Evolutionary conservation across 2,329 filamentous ascomycete species (phyloP), one percentile per base, ranked within the genome.

Genomic region (Cyclaneusma minus): DNA sequence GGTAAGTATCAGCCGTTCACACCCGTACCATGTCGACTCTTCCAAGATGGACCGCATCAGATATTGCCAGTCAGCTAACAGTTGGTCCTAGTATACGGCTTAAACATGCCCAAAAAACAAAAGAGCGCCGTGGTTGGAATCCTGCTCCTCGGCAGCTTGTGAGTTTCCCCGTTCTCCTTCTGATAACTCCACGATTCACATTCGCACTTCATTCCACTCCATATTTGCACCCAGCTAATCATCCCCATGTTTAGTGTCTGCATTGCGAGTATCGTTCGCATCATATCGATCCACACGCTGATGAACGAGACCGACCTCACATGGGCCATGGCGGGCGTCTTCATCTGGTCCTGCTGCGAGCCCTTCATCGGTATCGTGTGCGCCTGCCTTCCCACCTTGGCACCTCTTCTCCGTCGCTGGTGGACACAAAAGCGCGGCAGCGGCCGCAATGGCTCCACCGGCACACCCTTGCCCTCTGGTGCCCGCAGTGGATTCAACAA

Each of bases 311-410:
- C 24, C 4, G 41, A 48, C 25, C 13, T 49, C 9, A 43, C 43
- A 4, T 50, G 42, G 42, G 37, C 36, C 10, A 36, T 45, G 24
- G 41, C 37, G 21, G 32, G 42, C 12, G 40, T 43, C 12, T 48
- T 49, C 31, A 37, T 47, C 6, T 47, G 49, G 40, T 50, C 47
- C 6, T 44, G 39, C 18, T 35, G 50, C 15, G 49, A 52, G 31
- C 42, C 48, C 6, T 45, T 42, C 12, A 39, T 48, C 7, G 50
- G 45, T n/a, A 49, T 53, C 26, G 38, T 53, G 7, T 49, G 45
- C 15, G 49, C 48, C 9, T 52, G 49, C 25, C 40, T 53, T 9
- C 50, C 49, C 12, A 48, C 41, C 22, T 34, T 49, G 12, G 43
- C 40, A 7, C 47, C 47, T 1, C 32, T 50, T 6, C 36, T 49